Base-by-base conservation (phyloP, 768 basidiomycete genomes). In the Rhodotorula toruloides region DNA sequence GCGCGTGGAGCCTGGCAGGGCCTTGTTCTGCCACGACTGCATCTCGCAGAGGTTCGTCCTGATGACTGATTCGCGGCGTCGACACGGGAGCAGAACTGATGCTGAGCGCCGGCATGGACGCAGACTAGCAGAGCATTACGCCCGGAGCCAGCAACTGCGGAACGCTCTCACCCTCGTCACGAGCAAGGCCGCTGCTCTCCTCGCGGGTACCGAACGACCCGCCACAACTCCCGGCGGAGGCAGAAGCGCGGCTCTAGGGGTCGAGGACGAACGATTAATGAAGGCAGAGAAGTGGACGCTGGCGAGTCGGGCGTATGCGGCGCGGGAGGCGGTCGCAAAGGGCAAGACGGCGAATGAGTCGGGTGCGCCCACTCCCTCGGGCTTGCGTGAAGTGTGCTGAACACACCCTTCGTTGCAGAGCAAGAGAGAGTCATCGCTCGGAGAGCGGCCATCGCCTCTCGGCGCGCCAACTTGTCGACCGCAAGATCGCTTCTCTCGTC, bases 211-310 rank as follows among this genome's bases (percentile, higher is more conserved):
- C 1, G 32, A 49, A 14, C 19, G 21, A 16, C 19, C 31, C 17
- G 32, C 19, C 27, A 19, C 44, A 29, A 22, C 9, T 0, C 29
- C 16, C 36, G 29, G 29, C 37, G 50, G 32, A 29, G 7, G 2
- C 34, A 40, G 17, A 21, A n/a, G n/a, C n/a, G n/a, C n/a, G n/a
- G n/a, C n/a, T n/a, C 31, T 71, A 16, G 65, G 62, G 4, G 60
- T 71, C 12, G 6, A 39, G 0, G 49, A 71, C 2, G 70, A 71
- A 40, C 50, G 61, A 25, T 11, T 25, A 14, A 54, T 71, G 49
- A 71, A 71, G 49, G 70, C 70, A 4, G 37, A 63, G 1, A 60
- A 67, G 44, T 71, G 61, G 61, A 34, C 58, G 4, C 54, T 59
- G 7, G 66, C 60, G 13, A 60, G 47, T 14, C 43, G 50, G 32